A percentile compares a stretch with the other conserved stretches of the same genome.
Conservation (phyloP, 768 basidiomycete genomes). For the Favolaschia claudopus region DNA sequence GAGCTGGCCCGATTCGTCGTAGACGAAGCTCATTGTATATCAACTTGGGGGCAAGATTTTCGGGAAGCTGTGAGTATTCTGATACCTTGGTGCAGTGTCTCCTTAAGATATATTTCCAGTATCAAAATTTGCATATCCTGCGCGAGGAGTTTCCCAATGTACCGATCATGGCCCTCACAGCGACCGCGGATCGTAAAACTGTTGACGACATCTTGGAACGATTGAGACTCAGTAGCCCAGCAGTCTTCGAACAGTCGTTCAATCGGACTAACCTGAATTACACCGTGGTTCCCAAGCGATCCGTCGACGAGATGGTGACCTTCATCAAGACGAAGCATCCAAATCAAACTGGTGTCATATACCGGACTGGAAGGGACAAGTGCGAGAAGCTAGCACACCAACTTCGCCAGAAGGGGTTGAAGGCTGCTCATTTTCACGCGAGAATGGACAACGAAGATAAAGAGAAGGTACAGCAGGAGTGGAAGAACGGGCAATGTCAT, state of each 20-base stretch:
- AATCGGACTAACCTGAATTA: slow-evolving; percentile 94
- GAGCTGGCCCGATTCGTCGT: slow-evolving; percentile 89
- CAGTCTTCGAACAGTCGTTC: slow-evolving; percentile 81
- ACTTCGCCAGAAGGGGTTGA: slow-evolving; percentile 66
- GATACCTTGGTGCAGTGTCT: background rate
- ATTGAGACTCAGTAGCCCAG: slow-evolving; percentile 66
- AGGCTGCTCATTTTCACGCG: slow-evolving; percentile 88
- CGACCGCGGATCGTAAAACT: slow-evolving; percentile 85
- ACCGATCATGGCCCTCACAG: slow-evolving; percentile 96
- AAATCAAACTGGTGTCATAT: slow-evolving; percentile 82
- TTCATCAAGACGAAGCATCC: slow-evolving; percentile 70
- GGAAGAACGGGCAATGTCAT: slow-evolving; percentile 74
- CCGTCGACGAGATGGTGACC: slow-evolving; percentile 66
- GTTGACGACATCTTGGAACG: slow-evolving; percentile 80
- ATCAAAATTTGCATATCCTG: slow-evolving; percentile 69
- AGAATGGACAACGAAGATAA: slow-evolving; percentile 71
- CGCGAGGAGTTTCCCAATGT: slow-evolving; percentile 78
- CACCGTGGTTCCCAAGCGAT: slow-evolving; percentile 53
- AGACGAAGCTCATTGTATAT: slow-evolving; percentile 96
- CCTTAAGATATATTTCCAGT: slow-evolving; percentile 50
- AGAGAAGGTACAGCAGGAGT: slow-evolving; percentile 66
- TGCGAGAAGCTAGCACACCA: slow-evolving; percentile 85
- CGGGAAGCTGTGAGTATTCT: slow-evolving; percentile 70
- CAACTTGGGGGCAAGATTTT: slow-evolving; percentile 94
- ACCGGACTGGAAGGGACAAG: slow-evolving; percentile 72